Evolutionary conservation across 768 basidiomycete genomes (phyloP).

Genomic region (Collybia nuda): DNA sequence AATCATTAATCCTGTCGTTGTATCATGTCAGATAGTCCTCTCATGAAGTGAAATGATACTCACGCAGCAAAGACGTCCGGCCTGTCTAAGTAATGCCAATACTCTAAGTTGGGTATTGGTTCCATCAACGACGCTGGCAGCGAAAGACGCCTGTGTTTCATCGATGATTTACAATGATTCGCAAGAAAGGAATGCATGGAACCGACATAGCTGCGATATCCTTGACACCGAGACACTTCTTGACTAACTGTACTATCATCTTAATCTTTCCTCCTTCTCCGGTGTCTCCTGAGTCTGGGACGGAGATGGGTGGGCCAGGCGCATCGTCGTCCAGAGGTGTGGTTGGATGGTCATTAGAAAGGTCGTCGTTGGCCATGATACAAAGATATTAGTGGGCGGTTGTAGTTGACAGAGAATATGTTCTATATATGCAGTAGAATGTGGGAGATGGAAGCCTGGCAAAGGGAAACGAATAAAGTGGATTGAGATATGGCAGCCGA

Average conservation of each 20-base stretch:
- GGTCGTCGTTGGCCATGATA: slow-evolving; percentile 13
- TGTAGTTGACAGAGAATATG: slow-evolving; percentile 5
- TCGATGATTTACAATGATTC: slow-evolving; percentile 2
- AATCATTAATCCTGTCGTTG: slow-evolving; percentile 79
- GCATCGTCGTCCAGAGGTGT: slow-evolving; percentile 45
- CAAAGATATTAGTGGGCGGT: slow-evolving; percentile 2
- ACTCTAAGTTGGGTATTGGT: slow-evolving; percentile 94
- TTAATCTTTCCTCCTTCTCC: slow-evolving; percentile 92
- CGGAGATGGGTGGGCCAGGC: slow-evolving; percentile 57
- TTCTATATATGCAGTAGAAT: slow-evolving; percentile 1
- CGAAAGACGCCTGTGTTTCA: slow-evolving; percentile 72
- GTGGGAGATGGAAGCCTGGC: background rate
- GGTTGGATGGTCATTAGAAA: background rate
- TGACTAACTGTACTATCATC: slow-evolving; percentile 90
- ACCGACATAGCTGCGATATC: slow-evolving; percentile 92
- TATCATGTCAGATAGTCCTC: slow-evolving; percentile 1
- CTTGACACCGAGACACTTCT: slow-evolving; percentile 90
- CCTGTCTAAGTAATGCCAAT: slow-evolving; percentile 91
- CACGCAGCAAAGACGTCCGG: slow-evolving; percentile 92
- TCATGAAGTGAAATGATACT: slow-evolving; percentile 28
- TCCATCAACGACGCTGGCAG: slow-evolving; percentile 91
- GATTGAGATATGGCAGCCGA: background rate
- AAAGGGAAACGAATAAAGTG: slow-evolving; percentile 1
- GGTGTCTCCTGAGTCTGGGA: slow-evolving; percentile 66
- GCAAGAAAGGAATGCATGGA: background rate